A percentile compares a stretch with the other conserved stretches of the same genome.
Conservation (phyloP, 2,329 filamentous ascomycete genomes). For the Epichloe gansuensis region DNA sequence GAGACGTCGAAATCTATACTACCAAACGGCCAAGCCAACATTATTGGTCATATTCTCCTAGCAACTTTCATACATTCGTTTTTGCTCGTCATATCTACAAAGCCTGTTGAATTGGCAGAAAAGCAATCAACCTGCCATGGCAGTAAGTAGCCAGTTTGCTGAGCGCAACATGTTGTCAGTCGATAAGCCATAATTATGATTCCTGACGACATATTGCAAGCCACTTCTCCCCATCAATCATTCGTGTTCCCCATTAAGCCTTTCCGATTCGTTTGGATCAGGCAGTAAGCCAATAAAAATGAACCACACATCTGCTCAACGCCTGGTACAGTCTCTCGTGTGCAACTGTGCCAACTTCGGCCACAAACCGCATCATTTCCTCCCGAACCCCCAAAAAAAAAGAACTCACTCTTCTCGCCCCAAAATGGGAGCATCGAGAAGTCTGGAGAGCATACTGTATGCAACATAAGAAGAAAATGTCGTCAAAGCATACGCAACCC, state of each 20-base stretch:
- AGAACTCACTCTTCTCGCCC: not conserved
- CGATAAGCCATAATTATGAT: conserved; percentile 11
- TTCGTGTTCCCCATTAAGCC: conserved; percentile 6
- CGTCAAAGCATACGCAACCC: conserved; percentile 1
- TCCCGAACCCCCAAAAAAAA: not conserved
- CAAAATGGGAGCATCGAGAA: not conserved
- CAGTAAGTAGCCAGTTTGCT: conserved; percentile 6
- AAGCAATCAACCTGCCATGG: not conserved
- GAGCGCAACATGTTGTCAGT: conserved; percentile 11
- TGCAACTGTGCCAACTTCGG: conserved; percentile 14
- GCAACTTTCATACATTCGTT: conserved; percentile 1
- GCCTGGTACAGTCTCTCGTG: conserved; percentile 16
- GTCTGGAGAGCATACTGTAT: not conserved
- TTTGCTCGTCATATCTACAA: conserved; percentile 10
- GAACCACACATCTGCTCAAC: conserved; percentile 9
- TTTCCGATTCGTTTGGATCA: not conserved
- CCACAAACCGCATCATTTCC: conserved; percentile 13
- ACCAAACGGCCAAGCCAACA: not conserved
- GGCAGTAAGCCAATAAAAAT: not conserved
- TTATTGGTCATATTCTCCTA: not conserved
- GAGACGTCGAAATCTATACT: not conserved
- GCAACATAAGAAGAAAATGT: conserved; percentile 1
- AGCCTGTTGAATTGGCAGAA: not conserved
- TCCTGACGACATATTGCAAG: not conserved
- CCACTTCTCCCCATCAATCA: not conserved